Evolutionary conservation across 345 rosid genomes (phyloP), one percentile per base, ranked within the genome.

Genomic region (Lepidium africanum): DNA sequence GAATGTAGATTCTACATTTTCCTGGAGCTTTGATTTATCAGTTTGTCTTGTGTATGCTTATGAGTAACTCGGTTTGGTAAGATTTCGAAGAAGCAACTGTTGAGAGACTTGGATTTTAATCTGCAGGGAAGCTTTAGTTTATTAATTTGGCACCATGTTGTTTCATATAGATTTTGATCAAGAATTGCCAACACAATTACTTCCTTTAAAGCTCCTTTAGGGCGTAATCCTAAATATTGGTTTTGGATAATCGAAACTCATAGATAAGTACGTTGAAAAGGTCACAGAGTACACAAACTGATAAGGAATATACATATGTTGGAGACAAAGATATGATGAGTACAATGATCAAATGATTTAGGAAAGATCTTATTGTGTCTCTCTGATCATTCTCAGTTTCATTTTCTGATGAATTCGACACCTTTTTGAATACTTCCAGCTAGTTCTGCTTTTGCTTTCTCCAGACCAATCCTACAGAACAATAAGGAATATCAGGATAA

Each of bases 341-440:
- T 47, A 73, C 72, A 42, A 42, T 47, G 58, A 72, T 27, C 35
- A 63, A 5, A 15, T 49, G 37, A 13, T 48, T 39, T n/a, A 58
- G 6, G 40, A 49, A 23, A n/a, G 16, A 42, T 67, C 46, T 73
- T 42, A 49, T 66, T 52, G 0, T 59, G 41, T 59, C 62, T 72
- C 37, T 68, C 21, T 64, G 45, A 43, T 59, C 52, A 52, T 52
- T 45, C 16, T 16, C 16, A 1, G 10, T 30, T 39, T 84, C 78
- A 86, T 81, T 89, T 85, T 72, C 76, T 82, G 80, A 79, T 69
- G 65, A 85, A 87, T 27, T 84, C 75, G 2, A 85, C 58, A n/a
- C 92, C 96, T 80, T 89, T 87, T 70, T 84, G 84, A 76, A 85
- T 89, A 77, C 92, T 89, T 65, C 77, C 86, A 0, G 85, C 87